Base-by-base conservation (phyloP, 768 basidiomycete species). In the Ephemerocybe angulata region DNA sequence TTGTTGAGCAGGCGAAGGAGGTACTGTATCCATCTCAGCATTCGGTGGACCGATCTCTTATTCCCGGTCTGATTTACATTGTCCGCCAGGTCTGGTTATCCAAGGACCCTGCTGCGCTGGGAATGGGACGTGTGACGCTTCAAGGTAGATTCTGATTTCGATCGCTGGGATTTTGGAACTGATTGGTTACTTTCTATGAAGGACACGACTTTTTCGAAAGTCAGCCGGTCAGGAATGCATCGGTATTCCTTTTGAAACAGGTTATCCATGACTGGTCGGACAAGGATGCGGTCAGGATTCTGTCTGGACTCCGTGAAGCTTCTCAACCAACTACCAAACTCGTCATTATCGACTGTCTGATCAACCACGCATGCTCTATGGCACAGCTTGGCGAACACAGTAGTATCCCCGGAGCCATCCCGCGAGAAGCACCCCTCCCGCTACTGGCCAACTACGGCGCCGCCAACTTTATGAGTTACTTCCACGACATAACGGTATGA, bases 201-300 rank as follows among this genome's bases (percentile, higher is more conserved):
- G 69, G 50, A n/a, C 66, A 76, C 29, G 53, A 73, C 64, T 76
- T 77, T 61, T 72, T 77, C 52, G 54, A 52, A 0, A 60, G 69
- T 2, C 74, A 77, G 58, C 71, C 73, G 1, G 53, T 69, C 35
- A 62, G 57, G 22, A 62, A 72, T 25, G 71, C 72, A 3, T 61
- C 66, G 0, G 70, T 76, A 1, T 78, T 71, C 60, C 56, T 77
- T 41, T 21, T 75, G 22, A 65, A 70, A 8, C 52, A 62, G 29
- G 67, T 75, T 40, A 54, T 76, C 25, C 76, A 78, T 60, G 70
- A 76, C 54, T 75, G 75, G 74, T 54, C 72, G 3, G 71, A 75
- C 54, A 54, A 62, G 1, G 62, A 69, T 37, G 61, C 59, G 47
- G 42, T 47, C 11, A 60, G 62, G 33, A 72, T 77, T 50, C 62